Base-by-base conservation (phyloP, 2,329 filamentous ascomycete genomes). In the Conoideocrella luteorostrata region DNA sequence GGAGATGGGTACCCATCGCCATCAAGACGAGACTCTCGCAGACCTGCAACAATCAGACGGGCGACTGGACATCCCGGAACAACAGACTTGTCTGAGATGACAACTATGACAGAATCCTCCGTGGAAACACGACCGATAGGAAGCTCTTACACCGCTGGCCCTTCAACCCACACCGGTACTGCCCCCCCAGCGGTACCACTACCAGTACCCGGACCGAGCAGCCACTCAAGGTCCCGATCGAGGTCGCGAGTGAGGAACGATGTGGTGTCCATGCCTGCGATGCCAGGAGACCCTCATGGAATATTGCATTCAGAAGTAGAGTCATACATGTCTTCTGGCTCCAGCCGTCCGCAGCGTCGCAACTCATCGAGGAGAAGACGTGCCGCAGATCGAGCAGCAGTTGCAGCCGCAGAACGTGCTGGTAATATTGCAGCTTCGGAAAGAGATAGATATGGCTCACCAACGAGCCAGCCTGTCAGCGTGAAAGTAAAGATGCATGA, bases 1-100 rank as follows among this genome's bases (percentile, higher is more conserved):
- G 84, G 79, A 22, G 86, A 89, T 57, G 82, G 82, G 21, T 70
- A 75, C 47, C 67, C 69, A 3, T 72, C 72, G 13, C 72, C 77
- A 2, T 61, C 68, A 0, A 65, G 73, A 38, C 65, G 52, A 30
- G 47, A 54, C 23, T 53, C 56, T 13, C 61, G 60, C 4, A 57
- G 62, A n/a, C 54, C 58, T 7, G 53, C 53, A 10, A 52, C 58
- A 10, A 41, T 46, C 17, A 51, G 65, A 50, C 62, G 61, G 4
- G 52, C 53, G 12, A 61, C 60, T 9, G 59, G 57, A 7, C 57
- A 56, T 29, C 52, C 50, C 20, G 50, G 50, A 23, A 54, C 58
- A 4, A 54, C 60, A 5, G 49, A 55, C 3, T 24, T 63, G 20
- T 55, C 60, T 3, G 49, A 57, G 5, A 37, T 64, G 21, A 63